phyloP scores from a whole-genome alignment of 2,329 filamentous ascomycete genomes.

The Alternaria novae-zelandiae region DNA sequence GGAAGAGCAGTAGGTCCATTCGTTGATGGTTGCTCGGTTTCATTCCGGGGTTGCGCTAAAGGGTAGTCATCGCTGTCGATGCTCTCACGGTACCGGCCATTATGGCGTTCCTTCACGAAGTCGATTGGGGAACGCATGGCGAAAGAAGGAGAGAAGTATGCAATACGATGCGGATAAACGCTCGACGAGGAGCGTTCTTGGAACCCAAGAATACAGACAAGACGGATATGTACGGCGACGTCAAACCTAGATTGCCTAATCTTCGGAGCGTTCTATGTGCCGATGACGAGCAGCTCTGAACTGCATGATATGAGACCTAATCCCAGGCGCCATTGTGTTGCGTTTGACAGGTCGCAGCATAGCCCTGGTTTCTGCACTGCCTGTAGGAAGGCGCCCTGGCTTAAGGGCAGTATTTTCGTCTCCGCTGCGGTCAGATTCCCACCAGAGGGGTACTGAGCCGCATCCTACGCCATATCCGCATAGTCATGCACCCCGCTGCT shows the following conservation, averaged over 20 bases:
- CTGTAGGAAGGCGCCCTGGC: conserved; percentile 5
- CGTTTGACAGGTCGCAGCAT: conserved; percentile 13
- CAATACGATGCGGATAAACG: not conserved
- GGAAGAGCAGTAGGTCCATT: conserved; percentile 6
- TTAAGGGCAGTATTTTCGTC: conserved; percentile 23
- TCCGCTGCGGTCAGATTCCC: conserved; percentile 21
- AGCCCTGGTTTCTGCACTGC: conserved; percentile 8
- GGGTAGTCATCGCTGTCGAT: conserved; percentile 28
- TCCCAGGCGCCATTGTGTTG: no score
- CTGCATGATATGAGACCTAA: not conserved
- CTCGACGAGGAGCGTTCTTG: not conserved
- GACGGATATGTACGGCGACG: conserved; percentile 18
- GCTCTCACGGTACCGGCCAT: conserved; percentile 30
- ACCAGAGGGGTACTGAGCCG: conserved; percentile 7
- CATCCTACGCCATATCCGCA: conserved; percentile 3
- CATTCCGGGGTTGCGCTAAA: conserved; percentile 18
- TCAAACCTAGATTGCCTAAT: conserved; percentile 17
- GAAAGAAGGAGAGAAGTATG: not conserved
- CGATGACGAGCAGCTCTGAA: conserved; percentile 15
- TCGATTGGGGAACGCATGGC: conserved; percentile 33
- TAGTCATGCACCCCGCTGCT: conserved; percentile 20
- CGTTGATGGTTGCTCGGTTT: conserved; percentile 17
- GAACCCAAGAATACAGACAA: conserved; percentile 13
- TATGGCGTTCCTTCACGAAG: conserved; percentile 29
- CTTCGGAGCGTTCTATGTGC: conserved; percentile 21